Evolutionary conservation across 805 yeast species (phyloP).

Genomic region (Sugiyamaella valdiviana): DNA sequence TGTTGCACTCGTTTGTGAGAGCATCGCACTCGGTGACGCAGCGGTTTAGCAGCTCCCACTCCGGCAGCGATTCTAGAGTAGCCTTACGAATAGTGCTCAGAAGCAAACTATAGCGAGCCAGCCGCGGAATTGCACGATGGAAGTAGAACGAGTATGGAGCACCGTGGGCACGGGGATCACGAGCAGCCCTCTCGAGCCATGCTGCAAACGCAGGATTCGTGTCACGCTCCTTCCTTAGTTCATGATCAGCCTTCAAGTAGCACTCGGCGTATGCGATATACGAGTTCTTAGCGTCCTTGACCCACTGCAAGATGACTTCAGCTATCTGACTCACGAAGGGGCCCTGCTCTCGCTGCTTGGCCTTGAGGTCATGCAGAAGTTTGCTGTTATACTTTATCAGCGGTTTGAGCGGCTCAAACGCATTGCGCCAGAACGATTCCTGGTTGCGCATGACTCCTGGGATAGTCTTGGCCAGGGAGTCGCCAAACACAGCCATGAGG

Average conservation of each 20-base stretch:
- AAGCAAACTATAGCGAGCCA: constrained; percentile 56
- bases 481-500: constrained; percentile 54
- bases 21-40: constrained; percentile 51
- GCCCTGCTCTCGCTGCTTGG: constrained; percentile 54
- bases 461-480: constrained; percentile 31
- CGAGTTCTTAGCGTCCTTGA: constrained; percentile 46
- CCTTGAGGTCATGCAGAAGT: constrained; percentile 52
- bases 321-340: constrained; percentile 61
- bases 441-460: constrained; percentile 44
- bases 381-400: constrained; percentile 51
- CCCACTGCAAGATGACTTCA: constrained; percentile 60
- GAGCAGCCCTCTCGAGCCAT: constrained; percentile 52
- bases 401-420: constrained; percentile 51
- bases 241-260: constrained; percentile 33
- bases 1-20: constrained; percentile 55
- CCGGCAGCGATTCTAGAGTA: constrained; percentile 44
- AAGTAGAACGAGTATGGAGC: constrained; percentile 42
- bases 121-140: constrained; percentile 49
- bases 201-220: constrained; percentile 42
- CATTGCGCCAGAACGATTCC: constrained; percentile 51
- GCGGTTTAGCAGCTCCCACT: constrained; percentile 43
- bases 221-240: constrained; percentile 39
- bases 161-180: constrained; percentile 40
- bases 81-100: constrained; percentile 51
- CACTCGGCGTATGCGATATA: constrained; percentile 53